Evolutionary conservation across 768 basidiomycete species (phyloP), one percentile per base, ranked within the genome.

Genomic region (Suillus hirtellus): DNA sequence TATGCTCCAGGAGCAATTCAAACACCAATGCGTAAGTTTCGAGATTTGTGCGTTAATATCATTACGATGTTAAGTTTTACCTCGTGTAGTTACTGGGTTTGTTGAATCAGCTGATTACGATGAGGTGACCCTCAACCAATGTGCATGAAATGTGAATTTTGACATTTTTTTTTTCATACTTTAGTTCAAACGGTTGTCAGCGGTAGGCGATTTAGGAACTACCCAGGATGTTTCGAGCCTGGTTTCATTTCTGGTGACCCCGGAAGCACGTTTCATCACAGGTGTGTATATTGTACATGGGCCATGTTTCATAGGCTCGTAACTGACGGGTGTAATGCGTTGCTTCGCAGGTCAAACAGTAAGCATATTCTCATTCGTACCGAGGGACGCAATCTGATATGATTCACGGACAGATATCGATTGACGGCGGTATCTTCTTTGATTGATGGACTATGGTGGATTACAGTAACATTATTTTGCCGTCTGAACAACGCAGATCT

Each of bases 221-320:
- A 17, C 72, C 37, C 64, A 73, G 9, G 80, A 79, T 40, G 49
- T 80, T 21, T 78, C 77, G 1, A 68, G 63, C 19, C 70, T 81
- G 0, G 80, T 80, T 4, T 70, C 75, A 6, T 80, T 73, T 64
- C 66, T 81, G 21, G 75, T 63, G 1, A 76, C 75, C 2, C 70
- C 73, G 6, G 73, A 76, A 21, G 72, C 79, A 14, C 68, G 68
- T 63, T 75, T 70, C 24, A 50, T 80, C 62, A 79, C 77, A 53
- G 78, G 78, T 74, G 63, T 19, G 78, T 74, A 64, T 15, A 64
- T 59, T 4, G n/a, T 19, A 15, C 4, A 49, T n/a, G 37, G 21
- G 2, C 6, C 35, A 3, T 6, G 11, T 38, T 21, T 47, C 21
- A 24, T 17, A 15, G 21, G 8, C 17, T 60, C 52, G 15, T 50